These are phyloP conservation scores for Bondarzewia mesenterica DNA, from an alignment of 1,284 basidiomycete species.

Conservation along the genomic window DNA sequence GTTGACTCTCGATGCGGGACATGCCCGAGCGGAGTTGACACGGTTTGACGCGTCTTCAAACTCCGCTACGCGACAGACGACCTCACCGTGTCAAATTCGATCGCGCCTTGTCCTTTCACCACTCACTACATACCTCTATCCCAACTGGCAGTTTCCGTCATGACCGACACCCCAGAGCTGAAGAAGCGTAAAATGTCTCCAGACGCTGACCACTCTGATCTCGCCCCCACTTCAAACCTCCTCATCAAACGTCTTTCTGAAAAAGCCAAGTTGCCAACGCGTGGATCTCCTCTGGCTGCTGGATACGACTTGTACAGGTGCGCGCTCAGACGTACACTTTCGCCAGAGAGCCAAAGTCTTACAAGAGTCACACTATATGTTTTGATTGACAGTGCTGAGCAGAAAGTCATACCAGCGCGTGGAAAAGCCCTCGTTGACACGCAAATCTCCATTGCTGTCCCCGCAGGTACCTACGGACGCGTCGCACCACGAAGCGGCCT, in stretches of 20 bases:
- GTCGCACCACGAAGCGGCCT: slow-evolving; percentile 93
- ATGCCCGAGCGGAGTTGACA: slow-evolving; percentile 15
- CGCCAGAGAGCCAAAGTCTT: too few relatives aligned
- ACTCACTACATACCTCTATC: too few relatives aligned
- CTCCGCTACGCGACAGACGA: not conserved
- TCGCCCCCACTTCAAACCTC: slow-evolving; percentile 44
- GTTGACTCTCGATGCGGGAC: not conserved
- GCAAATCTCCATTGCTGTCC: slow-evolving; percentile 89
- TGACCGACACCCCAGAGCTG: slow-evolving; percentile 25
- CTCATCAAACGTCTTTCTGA: slow-evolving; percentile 82
- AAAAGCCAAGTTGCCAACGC: slow-evolving; percentile 79
- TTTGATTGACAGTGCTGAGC: slow-evolving; percentile 53
- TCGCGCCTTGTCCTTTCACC: too few relatives aligned
- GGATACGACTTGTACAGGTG: slow-evolving; percentile 94
- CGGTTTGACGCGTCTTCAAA: slow-evolving; percentile 7
- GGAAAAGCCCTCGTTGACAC: slow-evolving; percentile 89
- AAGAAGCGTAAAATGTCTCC: slow-evolving; percentile 57
- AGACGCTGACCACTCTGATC: slow-evolving; percentile 16
- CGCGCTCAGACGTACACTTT: too few relatives aligned
- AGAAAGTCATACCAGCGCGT: slow-evolving; percentile 70
- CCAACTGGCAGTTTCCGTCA: slow-evolving; percentile 3
- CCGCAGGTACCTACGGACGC: slow-evolving; percentile 89
- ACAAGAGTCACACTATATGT: slow-evolving; percentile 3
- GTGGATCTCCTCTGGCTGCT: slow-evolving; percentile 81
- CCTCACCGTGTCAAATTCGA: too few relatives aligned